Conservation (phyloP, 352 stramenopile species). For the Elongisporangium anandrum region DNA sequence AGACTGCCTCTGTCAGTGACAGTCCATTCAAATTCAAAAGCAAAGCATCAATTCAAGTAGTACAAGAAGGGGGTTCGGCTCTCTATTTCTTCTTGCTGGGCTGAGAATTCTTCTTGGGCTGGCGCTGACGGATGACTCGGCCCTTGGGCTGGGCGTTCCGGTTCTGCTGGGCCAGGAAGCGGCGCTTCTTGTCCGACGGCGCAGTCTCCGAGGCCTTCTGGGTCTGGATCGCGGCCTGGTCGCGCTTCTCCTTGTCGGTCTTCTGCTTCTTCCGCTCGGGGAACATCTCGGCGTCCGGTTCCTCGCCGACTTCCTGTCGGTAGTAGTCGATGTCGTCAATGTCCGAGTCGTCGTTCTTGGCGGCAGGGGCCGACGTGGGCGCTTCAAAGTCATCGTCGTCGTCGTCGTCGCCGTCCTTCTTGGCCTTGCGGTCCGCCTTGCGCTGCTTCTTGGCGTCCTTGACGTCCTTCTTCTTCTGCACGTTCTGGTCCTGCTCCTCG, state of each 20-base stretch:
- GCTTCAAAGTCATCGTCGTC: constrained; percentile 42
- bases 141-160: constrained; percentile 36
- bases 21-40: neutral
- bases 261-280: constrained; percentile 58
- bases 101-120: constrained; percentile 23
- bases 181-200: constrained; percentile 58
- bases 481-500: constrained; percentile 88
- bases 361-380: constrained; percentile 16
- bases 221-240: constrained; percentile 7
- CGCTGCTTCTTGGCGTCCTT: constrained; percentile 77
- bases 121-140: constrained; percentile 51
- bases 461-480: constrained; percentile 82
- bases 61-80: neutral
- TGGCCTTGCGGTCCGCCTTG: constrained; percentile 58
- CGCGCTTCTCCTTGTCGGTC: constrained; percentile 14
- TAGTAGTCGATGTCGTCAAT: constrained; percentile 80
- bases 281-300: constrained; percentile 81
- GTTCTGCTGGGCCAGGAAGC: constrained; percentile 34
- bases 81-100: constrained; percentile 12
- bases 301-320: constrained; percentile 76
- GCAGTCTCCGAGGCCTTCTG: constrained; percentile 62
- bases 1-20: no score
- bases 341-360: constrained; percentile 38
- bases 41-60: constrained; percentile 4
- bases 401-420: constrained; percentile 40